Evolutionary conservation across 192 early-diverging fungal species (phyloP).

Genomic region (Gamsiella multidivaricata): DNA sequence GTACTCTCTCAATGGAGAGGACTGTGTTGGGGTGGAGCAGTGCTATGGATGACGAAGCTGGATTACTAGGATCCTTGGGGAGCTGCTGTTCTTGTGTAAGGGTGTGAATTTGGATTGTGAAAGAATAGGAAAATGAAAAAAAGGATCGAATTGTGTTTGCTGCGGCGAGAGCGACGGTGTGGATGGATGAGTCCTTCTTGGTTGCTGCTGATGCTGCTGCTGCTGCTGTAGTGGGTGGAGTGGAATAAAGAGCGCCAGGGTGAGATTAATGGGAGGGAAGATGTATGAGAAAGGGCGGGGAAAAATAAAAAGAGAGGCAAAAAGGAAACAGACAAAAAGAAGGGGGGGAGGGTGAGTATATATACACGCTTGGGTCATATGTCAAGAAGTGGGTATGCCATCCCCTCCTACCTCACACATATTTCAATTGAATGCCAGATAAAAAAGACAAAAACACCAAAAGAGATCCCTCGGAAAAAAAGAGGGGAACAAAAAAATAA

Average conservation of each 20-base stretch:
- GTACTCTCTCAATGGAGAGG: neutral
- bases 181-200: neutral
- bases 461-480: too few species aligned
- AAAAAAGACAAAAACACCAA: too few species aligned
- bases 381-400: too few species aligned
- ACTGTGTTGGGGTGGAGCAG: neutral
- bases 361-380: too few species aligned
- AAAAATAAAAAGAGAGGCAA: neutral
- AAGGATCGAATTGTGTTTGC: neutral
- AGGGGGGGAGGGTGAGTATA: neutral
- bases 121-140: conserved; percentile 5
- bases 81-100: neutral
- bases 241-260: neutral
- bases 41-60: too few species aligned
- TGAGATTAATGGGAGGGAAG: too few species aligned
- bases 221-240: neutral
- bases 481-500: neutral
- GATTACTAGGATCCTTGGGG: too few species aligned
- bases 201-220: neutral
- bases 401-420: too few species aligned
- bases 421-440: neutral
- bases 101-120: too few species aligned
- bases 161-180: neutral
- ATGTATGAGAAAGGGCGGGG: neutral
- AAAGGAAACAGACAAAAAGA: neutral